Evolutionary conservation across 2,329 filamentous ascomycete species (phyloP), one percentile per base, ranked within the genome.

Genomic region (Pseudocercospora fijiensis): DNA sequence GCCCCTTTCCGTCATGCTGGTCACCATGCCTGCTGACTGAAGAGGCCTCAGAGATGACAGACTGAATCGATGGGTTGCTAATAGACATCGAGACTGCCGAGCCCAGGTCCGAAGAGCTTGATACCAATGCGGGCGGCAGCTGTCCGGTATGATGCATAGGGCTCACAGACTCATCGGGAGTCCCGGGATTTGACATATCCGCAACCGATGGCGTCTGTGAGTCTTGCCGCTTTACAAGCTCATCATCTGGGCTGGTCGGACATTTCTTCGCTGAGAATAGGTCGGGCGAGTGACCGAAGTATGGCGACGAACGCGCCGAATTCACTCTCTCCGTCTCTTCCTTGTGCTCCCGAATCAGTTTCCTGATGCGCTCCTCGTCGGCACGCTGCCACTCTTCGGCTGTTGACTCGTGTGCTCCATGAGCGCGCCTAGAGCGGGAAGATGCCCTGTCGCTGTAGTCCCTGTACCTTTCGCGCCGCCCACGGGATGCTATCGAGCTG

Each of bases 1-100:
- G 67, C 55, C 78, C 76, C 53, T 80, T 80, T 27, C 60, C 49
- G 26, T 76, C 73, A 49, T 71, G 70, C 13, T 65, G 65, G n/a
- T 71, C 69, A 18, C 72, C 71, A 22, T 37, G 53, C 53, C 37
- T 37, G 6, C 61, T 56, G 3, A 79, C 63, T 8, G 80, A 82
- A 0, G 81, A 82, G 41, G 76, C 76, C 41, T 79, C 79, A 1
- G 81, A 83, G n/a, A 78, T 77, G 16, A 81, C 77, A 8, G 81
- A 83, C 1, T 81, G 81, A 24, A 83, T 82, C 0, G 81, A 83
- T 10, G 81, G 81, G 61, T 82, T 80, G 9, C 81, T 83, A 8
- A 80, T 79, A 4, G 80, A 81, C 68, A 81, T 80, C 24, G 81
- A 82, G 64, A 82, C 80, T 41, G 73, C 75, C 3, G 79, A 79